These are phyloP conservation scores for Aristolochia fimbriata DNA, from an alignment of 164 flowering plant species.

Conservation along the genomic window DNA sequence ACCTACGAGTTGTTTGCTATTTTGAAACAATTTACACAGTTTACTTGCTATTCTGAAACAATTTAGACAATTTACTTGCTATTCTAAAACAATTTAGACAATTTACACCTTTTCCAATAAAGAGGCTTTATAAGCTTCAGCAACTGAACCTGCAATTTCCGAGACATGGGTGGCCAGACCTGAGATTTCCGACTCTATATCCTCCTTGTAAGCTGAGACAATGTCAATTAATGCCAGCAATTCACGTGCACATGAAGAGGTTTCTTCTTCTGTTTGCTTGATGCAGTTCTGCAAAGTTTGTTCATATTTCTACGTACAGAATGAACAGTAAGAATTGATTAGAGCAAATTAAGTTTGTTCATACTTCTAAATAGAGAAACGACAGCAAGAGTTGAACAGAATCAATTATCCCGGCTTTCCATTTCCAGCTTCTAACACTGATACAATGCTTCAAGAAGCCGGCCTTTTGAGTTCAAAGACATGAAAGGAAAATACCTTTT, in stretches of 20 bases:
- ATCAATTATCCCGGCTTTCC: background rate
- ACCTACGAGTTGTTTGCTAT: too few relatives aligned
- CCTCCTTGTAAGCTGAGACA: constrained; percentile 61
- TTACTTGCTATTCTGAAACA: too few relatives aligned
- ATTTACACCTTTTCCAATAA: constrained; percentile 11
- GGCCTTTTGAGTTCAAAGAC: too few relatives aligned
- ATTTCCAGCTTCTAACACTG: background rate
- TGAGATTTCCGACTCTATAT: constrained; percentile 34
- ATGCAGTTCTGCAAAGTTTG: constrained; percentile 40
- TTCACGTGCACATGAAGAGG: constrained; percentile 45
- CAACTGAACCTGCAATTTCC: constrained; percentile 36
- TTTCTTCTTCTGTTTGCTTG: constrained; percentile 45
- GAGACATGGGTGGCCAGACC: constrained; percentile 37
- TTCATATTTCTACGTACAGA: constrained; percentile 33
- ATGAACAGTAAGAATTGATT: background rate
- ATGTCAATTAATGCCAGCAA: constrained; percentile 53
- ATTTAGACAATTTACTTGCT: too few relatives aligned
- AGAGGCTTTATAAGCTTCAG: constrained; percentile 36
- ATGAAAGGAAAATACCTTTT: constrained; percentile 31
- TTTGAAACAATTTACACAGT: too few relatives aligned
- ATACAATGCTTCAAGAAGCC: background rate
- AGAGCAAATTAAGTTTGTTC: background rate
- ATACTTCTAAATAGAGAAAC: too few relatives aligned
- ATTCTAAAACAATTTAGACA: too few relatives aligned
- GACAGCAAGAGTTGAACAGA: too few relatives aligned